These are phyloP conservation scores for Gentiana macrophylla DNA, from an alignment of 257 asterid genomes.

Conservation along the genomic window DNA sequence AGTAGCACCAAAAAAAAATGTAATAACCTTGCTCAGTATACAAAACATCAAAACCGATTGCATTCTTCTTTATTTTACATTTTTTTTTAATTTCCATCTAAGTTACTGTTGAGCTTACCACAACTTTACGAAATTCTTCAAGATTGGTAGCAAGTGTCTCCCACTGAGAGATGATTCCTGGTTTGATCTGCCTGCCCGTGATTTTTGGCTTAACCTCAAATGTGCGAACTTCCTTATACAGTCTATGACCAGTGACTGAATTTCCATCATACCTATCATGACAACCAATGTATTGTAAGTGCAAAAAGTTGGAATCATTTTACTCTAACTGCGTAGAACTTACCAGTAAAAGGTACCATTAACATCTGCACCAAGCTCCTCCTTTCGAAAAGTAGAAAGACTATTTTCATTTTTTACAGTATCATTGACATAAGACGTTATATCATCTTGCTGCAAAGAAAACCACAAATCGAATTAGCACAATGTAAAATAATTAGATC, in stretches of 20 bases:
- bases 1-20: constrained; percentile 16
- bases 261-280: constrained; percentile 72
- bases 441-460: constrained; percentile 63
- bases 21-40: neutral
- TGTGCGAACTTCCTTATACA: constrained; percentile 57
- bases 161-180: constrained; percentile 46
- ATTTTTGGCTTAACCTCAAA: constrained; percentile 20
- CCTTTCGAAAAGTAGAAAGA: constrained; percentile 43
- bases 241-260: constrained; percentile 57
- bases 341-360: constrained; percentile 63
- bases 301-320: constrained; percentile 5
- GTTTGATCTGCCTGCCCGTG: constrained; percentile 21
- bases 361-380: constrained; percentile 63
- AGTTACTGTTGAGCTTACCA: constrained; percentile 32
- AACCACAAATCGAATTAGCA: neutral
- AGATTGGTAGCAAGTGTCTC: constrained; percentile 77
- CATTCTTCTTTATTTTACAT: neutral
- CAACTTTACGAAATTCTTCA: constrained; percentile 61
- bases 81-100: neutral
- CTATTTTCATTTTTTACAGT: constrained; percentile 36
- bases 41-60: neutral
- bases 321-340: constrained; percentile 6
- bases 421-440: constrained; percentile 43
- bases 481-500: neutral
- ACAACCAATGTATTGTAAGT: constrained; percentile 10